Conservation (phyloP, 257 asterid genomes). For the Solanum arcanum region DNA sequence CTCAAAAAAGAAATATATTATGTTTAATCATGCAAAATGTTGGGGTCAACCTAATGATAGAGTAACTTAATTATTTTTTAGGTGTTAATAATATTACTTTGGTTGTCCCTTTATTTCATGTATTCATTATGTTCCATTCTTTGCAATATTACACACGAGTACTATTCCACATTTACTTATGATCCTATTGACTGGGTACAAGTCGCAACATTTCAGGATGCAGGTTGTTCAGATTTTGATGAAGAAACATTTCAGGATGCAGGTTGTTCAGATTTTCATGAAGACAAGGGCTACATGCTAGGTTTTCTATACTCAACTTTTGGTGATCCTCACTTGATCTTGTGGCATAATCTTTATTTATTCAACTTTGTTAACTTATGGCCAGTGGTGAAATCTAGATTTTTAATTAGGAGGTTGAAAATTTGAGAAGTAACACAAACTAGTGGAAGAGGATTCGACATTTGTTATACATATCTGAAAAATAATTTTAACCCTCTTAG, state of each 20-base stretch:
- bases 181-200: not conserved
- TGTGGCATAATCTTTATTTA: not conserved
- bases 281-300: not conserved
- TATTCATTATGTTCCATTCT: not conserved
- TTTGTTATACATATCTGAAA: too few relatives aligned
- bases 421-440: too few relatives aligned
- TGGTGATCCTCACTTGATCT: not conserved
- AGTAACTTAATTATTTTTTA: not conserved
- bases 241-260: not conserved
- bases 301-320: not conserved
- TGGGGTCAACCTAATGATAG: not conserved
- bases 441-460: too few relatives aligned
- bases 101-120: not conserved
- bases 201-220: not conserved
- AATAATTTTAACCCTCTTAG: too few relatives aligned
- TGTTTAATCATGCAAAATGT: not conserved
- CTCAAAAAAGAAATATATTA: not conserved
- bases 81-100: not conserved
- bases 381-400: too few relatives aligned
- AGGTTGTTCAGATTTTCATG: not conserved
- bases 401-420: too few relatives aligned
- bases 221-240: too few relatives aligned
- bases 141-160: not conserved
- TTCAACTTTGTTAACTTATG: too few relatives aligned
- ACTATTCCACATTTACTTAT: not conserved